These are phyloP conservation scores for Solanum infundibuliforme DNA, from an alignment of 257 asterid genomes.

Conservation along the genomic window DNA sequence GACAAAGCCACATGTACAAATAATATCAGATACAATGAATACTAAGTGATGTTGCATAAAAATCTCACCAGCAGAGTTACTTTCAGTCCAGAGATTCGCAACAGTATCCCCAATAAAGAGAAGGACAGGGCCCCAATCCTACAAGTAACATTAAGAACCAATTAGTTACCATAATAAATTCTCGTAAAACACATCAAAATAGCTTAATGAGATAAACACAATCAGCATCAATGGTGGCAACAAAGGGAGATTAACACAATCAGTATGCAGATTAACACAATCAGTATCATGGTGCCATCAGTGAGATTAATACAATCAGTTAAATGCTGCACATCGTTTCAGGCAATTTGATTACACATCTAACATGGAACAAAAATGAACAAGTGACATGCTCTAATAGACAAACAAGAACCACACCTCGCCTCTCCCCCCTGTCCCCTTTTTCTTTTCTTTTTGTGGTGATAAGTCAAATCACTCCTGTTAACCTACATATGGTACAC, in stretches of 20 bases:
- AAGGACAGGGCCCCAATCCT: conserved; percentile 84
- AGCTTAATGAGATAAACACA: background rate
- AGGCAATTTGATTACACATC: background rate
- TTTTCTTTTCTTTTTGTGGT: background rate
- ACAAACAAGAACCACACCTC: background rate
- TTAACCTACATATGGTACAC: background rate
- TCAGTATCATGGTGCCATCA: background rate
- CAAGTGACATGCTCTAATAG: background rate
- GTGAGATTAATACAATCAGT: background rate
- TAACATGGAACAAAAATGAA: background rate
- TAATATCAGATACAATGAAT: conserved; percentile 1
- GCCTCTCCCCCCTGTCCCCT: background rate
- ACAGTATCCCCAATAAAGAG: conserved; percentile 46
- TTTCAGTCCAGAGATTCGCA: conserved; percentile 50
- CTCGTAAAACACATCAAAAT: background rate
- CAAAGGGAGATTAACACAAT: background rate
- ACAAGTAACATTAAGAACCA: conserved; percentile 11
- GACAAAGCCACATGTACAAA: background rate
- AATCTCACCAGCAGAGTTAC: conserved; percentile 44
- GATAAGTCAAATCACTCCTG: background rate
- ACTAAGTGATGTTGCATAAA: background rate
- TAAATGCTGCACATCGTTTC: background rate
- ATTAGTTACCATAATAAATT: background rate
- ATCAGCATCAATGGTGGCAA: background rate
- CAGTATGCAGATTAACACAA: background rate